These are phyloP conservation scores for Microbotryum intermedium DNA, from an alignment of 1,284 basidiomycete species.

Conservation along the genomic window DNA sequence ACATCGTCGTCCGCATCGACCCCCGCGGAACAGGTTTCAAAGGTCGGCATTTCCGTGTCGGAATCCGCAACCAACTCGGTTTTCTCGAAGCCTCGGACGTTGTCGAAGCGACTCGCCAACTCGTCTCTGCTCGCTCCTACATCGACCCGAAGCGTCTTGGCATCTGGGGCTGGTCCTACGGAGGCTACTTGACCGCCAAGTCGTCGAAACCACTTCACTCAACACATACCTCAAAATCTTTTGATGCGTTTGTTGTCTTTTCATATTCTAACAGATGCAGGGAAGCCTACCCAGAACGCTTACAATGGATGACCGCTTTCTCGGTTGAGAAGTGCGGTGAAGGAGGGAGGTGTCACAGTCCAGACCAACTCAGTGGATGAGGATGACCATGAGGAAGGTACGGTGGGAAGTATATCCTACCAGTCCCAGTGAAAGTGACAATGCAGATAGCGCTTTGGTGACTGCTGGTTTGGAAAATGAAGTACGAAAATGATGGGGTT, in stretches of 20 bases:
- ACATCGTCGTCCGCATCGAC: constrained; percentile 79
- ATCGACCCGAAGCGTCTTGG: constrained; percentile 73
- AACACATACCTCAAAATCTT: constrained; percentile 38
- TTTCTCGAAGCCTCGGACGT: constrained; percentile 80
- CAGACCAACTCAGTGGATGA: too few species aligned
- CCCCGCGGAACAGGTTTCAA: constrained; percentile 81
- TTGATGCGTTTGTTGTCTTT: too few species aligned
- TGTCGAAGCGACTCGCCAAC: constrained; percentile 57
- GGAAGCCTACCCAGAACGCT: constrained; percentile 72
- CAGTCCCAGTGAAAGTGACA: too few species aligned
- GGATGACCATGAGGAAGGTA: too few species aligned
- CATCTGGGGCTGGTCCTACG: constrained; percentile 94
- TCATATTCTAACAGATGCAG: constrained; percentile 43
- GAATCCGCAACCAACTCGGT: constrained; percentile 75
- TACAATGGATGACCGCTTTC: constrained; percentile 76
- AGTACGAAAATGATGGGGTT: too few species aligned
- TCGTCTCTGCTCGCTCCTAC: constrained; percentile 29
- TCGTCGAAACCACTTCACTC: constrained; percentile 52
- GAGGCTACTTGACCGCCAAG: constrained; percentile 88
- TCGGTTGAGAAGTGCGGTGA: constrained; percentile 84
- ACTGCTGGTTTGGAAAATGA: too few species aligned
- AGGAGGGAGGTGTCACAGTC: too few species aligned
- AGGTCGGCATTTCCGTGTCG: constrained; percentile 70
- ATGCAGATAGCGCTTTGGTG: too few species aligned
- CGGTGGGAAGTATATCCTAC: too few species aligned